Evolutionary conservation across 805 yeast species (phyloP).

Genomic region (Candida piceae): DNA sequence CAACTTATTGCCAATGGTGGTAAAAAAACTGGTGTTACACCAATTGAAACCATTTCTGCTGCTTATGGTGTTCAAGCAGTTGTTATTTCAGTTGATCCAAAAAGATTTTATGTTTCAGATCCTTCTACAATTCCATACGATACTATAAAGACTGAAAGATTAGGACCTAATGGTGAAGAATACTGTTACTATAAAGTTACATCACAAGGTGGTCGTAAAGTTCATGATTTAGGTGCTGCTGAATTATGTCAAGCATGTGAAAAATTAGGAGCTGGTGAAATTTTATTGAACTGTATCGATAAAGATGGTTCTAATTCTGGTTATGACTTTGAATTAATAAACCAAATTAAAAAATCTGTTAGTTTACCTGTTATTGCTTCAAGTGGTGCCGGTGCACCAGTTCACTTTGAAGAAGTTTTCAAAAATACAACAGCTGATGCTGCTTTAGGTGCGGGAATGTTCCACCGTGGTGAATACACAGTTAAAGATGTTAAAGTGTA

Average conservation of each 20-base stretch:
- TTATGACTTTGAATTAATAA: constrained; percentile 78
- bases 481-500: constrained; percentile 77
- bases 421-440: constrained; percentile 83
- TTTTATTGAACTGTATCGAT: constrained; percentile 88
- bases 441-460: constrained; percentile 98
- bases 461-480: constrained; percentile 90
- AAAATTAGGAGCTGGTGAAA: constrained; percentile 93
- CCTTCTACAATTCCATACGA: constrained; percentile 60
- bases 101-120: constrained; percentile 65
- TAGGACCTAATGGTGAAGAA: constrained; percentile 86
- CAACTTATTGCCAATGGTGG: constrained; percentile 57
- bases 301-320: constrained; percentile 97
- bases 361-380: constrained; percentile 94
- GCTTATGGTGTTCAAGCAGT: constrained; percentile 97
- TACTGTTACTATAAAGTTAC: constrained; percentile 95
- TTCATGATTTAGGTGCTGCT: constrained; percentile 81
- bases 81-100: constrained; percentile 97
- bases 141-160: constrained; percentile 53
- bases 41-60: constrained; percentile 88
- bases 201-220: constrained; percentile 92
- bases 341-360: constrained; percentile 71
- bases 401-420: constrained; percentile 86
- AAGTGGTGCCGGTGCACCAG: constrained; percentile 94
- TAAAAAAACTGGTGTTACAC: constrained; percentile 65
- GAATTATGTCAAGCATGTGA: constrained; percentile 89